A percentile compares a stretch with the other conserved stretches of the same genome.
These are phyloP conservation scores for Ophiostoma ips DNA, from an alignment of 2,329 filamentous ascomycete species.

Conservation along the genomic window DNA sequence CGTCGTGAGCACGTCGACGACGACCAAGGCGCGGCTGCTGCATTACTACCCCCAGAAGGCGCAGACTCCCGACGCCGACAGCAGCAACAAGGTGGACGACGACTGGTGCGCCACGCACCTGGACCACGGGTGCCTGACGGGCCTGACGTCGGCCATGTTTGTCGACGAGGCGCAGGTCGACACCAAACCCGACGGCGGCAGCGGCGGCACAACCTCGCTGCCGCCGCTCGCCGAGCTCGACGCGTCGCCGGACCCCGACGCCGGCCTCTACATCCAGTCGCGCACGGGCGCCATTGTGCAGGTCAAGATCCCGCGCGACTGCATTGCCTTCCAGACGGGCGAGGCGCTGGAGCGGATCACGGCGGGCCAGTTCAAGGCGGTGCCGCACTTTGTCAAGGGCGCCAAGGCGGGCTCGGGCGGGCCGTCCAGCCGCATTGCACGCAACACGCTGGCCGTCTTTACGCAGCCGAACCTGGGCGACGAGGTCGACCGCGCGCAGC, in stretches of 20 bases:
- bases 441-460: conserved; percentile 90
- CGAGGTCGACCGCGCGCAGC: conserved; percentile 54
- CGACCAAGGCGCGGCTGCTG: conserved; percentile 78
- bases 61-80: neutral
- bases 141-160: conserved; percentile 91
- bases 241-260: conserved; percentile 64
- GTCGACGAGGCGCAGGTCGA: conserved; percentile 53
- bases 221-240: conserved; percentile 55
- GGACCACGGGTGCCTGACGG: conserved; percentile 88
- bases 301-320: conserved; percentile 79
- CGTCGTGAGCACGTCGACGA: conserved; percentile 72
- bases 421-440: conserved; percentile 38
- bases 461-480: conserved; percentile 89
- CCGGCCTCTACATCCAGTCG: conserved; percentile 89
- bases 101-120: conserved; percentile 90
- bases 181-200: conserved; percentile 16
- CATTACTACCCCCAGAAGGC: conserved; percentile 70
- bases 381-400: conserved; percentile 88
- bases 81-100: conserved; percentile 37
- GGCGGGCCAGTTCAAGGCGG: conserved; percentile 77
- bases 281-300: conserved; percentile 73
- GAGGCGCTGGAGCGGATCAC: conserved; percentile 87
- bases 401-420: conserved; percentile 33
- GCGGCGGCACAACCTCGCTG: conserved; percentile 19
- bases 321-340: conserved; percentile 91